phyloP scores from a whole-genome alignment of 495 filamentous ascomycete species.

The Aspergillus hancockii region DNA sequence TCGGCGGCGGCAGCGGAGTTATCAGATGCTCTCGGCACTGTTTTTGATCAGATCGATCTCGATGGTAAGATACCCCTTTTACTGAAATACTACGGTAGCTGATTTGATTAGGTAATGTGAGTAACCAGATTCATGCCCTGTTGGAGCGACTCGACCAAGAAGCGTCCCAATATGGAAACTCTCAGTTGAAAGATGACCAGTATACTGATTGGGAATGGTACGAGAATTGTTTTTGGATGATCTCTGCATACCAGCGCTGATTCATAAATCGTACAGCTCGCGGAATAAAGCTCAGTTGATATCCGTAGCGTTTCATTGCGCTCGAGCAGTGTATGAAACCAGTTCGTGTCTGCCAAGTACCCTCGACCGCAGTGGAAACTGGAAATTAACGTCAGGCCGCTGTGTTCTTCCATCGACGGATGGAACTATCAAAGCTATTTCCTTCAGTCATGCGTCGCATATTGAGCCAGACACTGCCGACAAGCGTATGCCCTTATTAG shows the following conservation, averaged over 20 bases:
- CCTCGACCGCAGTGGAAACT: background rate
- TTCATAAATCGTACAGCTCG: background rate
- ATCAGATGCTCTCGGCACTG: conserved; percentile 7
- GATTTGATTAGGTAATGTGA: background rate
- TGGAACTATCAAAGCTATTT: background rate
- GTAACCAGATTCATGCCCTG: conserved; percentile 4
- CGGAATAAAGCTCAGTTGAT: conserved; percentile 5
- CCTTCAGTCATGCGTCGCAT: background rate
- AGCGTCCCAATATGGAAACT: conserved; percentile 9
- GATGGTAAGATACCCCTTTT: background rate
- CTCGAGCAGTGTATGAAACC: background rate
- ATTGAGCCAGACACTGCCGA: background rate
- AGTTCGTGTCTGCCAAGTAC: background rate
- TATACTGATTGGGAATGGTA: conserved; percentile 8
- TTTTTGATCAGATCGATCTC: conserved; percentile 8
- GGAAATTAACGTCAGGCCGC: background rate
- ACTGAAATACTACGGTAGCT: background rate
- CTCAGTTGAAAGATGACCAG: conserved; percentile 7
- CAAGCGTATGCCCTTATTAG: conserved; percentile 2
- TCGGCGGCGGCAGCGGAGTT: conserved; percentile 11
- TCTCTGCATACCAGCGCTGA: background rate
- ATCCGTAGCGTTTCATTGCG: conserved; percentile 11
- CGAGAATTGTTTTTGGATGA: background rate
- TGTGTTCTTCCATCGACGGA: background rate
- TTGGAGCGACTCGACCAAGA: conserved; percentile 5